A percentile compares a stretch with the other conserved stretches of the same genome.
These are phyloP conservation scores for Eimeria necatrix DNA, from an alignment of 169 alveolate genomes.

Conservation along the genomic window DNA sequence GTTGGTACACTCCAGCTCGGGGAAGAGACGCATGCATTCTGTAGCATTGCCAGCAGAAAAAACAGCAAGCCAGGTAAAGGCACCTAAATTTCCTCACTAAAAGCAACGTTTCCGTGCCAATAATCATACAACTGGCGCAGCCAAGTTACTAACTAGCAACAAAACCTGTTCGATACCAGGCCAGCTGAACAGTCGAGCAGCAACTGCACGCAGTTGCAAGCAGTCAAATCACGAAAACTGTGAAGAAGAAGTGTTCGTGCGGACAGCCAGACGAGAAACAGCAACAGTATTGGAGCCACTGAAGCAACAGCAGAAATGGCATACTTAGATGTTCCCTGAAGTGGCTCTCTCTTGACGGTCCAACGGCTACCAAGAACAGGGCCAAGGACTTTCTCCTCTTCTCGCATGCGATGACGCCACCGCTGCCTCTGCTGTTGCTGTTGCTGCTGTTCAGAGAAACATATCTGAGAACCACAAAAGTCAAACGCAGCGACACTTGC, in stretches of 20 bases:
- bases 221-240: no score
- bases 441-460: constrained; percentile 73
- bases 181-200: no score
- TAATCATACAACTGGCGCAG: no score
- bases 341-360: constrained; percentile 66
- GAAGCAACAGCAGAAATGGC: background rate
- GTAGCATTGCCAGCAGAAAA: constrained; percentile 7
- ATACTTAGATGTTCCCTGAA: constrained; percentile 32
- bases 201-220: no score
- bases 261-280: background rate
- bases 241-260: no score
- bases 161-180: no score
- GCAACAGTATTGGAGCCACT: background rate
- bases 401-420: constrained; percentile 75
- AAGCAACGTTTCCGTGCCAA: no score
- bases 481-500: background rate
- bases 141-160: no score
- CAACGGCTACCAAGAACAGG: constrained; percentile 67
- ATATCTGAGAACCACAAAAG: constrained; percentile 27
- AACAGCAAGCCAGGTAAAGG: background rate
- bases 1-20: constrained; percentile 53
- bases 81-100: background rate
- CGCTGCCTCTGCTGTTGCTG: constrained; percentile 73
- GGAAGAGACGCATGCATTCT: constrained; percentile 71
- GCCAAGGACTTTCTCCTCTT: constrained; percentile 65